Conservation (phyloP, 1,284 basidiomycete genomes). For the Cutaneotrichosporon sp. region DNA sequence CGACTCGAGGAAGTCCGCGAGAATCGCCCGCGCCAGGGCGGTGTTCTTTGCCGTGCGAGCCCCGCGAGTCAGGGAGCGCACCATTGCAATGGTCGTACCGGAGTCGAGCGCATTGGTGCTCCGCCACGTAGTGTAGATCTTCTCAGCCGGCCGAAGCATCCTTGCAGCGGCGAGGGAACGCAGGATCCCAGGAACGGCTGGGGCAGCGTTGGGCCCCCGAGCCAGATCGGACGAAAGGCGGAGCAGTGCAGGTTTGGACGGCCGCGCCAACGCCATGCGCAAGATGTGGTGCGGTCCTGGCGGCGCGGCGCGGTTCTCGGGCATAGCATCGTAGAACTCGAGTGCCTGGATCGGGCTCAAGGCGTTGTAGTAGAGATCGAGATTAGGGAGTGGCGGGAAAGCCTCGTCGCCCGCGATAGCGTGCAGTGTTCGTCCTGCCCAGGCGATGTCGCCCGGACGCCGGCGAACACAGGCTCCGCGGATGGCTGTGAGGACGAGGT, state of each 20-base stretch:
- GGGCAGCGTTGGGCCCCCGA: neutral
- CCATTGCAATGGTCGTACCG: conserved; percentile 6
- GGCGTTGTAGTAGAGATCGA: conserved; percentile 9
- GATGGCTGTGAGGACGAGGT: conserved; percentile 12
- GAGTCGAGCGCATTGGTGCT: conserved; percentile 2
- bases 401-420: conserved; percentile 9
- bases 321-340: conserved; percentile 11
- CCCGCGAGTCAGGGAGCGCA: conserved; percentile 12
- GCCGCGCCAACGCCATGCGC: conserved; percentile 9
- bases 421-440: conserved; percentile 9
- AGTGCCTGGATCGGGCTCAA: conserved; percentile 6
- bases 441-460: neutral
- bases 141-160: conserved; percentile 1
- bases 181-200: conserved; percentile 11
- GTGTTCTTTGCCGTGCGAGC: conserved; percentile 5
- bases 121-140: conserved; percentile 1
- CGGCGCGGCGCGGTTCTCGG: conserved; percentile 1
- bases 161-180: conserved; percentile 11
- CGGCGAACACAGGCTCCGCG: conserved; percentile 3
- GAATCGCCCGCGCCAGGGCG: conserved; percentile 5
- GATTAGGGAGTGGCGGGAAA: conserved; percentile 11
- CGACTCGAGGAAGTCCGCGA: conserved; percentile 6
- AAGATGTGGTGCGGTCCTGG: conserved; percentile 7
- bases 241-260: neutral
- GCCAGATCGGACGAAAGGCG: conserved; percentile 10